phyloP scores from a whole-genome alignment of 148 eudicot genomes.

The Arctostaphylos glauca region DNA sequence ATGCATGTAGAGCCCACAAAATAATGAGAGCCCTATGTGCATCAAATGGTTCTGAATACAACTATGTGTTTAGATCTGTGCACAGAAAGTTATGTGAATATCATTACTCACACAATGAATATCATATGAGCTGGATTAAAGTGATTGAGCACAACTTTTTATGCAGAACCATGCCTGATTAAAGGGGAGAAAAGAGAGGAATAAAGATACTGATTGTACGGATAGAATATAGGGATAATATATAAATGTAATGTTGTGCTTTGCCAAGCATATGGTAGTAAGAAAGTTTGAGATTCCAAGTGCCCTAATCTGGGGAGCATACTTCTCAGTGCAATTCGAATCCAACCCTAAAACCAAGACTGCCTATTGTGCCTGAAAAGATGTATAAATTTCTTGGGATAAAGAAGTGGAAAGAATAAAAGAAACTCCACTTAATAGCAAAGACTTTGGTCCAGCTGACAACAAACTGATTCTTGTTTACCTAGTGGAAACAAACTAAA shows the following conservation, averaged over 20 bases:
- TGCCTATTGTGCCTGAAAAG: neutral
- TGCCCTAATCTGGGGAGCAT: neutral
- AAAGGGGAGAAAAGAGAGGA: neutral
- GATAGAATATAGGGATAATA: neutral
- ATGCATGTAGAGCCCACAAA: no score
- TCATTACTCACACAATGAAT: no score
- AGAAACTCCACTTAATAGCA: no score
- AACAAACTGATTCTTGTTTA: no score
- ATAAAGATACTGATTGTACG: neutral
- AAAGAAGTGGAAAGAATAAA: no score
- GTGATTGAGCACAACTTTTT: neutral
- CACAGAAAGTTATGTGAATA: neutral
- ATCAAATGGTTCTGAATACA: no score
- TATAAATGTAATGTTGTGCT: neutral
- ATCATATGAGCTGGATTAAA: neutral
- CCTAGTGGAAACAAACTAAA: no score
- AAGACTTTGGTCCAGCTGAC: no score
- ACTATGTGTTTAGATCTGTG: no score
- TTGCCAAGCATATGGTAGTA: neutral
- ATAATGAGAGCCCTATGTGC: no score
- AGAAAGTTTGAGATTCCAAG: neutral
- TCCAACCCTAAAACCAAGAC: no score
- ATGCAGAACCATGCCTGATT: neutral
- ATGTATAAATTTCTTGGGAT: neutral
- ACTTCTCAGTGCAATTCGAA: neutral